These are phyloP conservation scores for Quercus alba DNA, from an alignment of 306 rosid genomes.

Conservation along the genomic window DNA sequence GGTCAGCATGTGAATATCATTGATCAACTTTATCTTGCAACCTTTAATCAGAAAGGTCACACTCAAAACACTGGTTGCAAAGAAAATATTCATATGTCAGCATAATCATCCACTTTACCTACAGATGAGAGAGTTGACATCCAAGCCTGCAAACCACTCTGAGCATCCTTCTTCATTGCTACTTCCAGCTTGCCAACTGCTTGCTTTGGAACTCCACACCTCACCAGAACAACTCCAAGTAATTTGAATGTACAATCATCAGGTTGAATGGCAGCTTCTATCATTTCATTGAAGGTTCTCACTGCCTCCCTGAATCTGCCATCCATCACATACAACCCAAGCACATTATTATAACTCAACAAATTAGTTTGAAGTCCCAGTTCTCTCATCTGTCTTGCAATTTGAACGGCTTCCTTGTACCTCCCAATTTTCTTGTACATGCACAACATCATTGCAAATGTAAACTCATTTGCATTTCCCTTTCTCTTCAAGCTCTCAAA, in stretches of 20 bases:
- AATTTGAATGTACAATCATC: slow-evolving; percentile 67
- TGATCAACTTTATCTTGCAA: background rate
- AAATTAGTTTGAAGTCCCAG: slow-evolving; percentile 42
- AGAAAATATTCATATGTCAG: slow-evolving; percentile 19
- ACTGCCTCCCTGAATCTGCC: slow-evolving; percentile 59
- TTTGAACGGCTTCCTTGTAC: slow-evolving; percentile 53
- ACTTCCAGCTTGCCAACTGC: slow-evolving; percentile 66
- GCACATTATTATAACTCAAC: slow-evolving; percentile 68
- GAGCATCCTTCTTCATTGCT: slow-evolving; percentile 44
- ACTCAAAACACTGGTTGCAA: background rate
- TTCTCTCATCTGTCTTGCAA: slow-evolving; percentile 61
- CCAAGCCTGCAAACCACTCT: slow-evolving; percentile 56
- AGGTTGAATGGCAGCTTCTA: slow-evolving; percentile 50
- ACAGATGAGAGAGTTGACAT: slow-evolving; percentile 56
- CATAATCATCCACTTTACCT: slow-evolving; percentile 39
- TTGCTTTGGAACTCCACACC: slow-evolving; percentile 67
- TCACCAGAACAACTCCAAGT: slow-evolving; percentile 56
- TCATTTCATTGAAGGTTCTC: slow-evolving; percentile 58
- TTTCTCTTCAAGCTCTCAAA: slow-evolving; percentile 55
- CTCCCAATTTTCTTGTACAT: slow-evolving; percentile 78
- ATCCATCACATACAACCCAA: slow-evolving; percentile 58
- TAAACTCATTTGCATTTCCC: slow-evolving; percentile 66
- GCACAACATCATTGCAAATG: slow-evolving; percentile 83
- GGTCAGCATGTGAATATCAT: background rate
- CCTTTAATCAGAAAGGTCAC: background rate